These are phyloP conservation scores for Corymbia calophylla DNA, from an alignment of 441 rosid genomes.

Conservation along the genomic window DNA sequence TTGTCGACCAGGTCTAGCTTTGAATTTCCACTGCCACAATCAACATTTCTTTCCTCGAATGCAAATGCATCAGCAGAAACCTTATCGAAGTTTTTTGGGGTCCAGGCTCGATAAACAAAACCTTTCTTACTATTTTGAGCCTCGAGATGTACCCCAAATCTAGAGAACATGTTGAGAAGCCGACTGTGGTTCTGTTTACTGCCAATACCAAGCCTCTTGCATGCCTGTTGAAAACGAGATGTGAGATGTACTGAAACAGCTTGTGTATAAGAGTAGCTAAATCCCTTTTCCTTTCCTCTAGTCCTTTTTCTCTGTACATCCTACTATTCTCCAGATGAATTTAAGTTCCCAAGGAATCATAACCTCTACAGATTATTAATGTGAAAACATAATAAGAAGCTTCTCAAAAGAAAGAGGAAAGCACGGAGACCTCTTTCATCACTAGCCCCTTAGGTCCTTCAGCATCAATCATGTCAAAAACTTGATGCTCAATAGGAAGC, in stretches of 20 bases:
- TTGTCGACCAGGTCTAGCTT: conserved; percentile 23
- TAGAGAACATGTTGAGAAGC: conserved; percentile 52
- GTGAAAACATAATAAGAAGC: not conserved
- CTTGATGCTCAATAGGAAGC: conserved; percentile 85
- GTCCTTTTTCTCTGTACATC: not conserved
- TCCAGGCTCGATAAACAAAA: conserved; percentile 69
- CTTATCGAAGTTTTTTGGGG: conserved; percentile 42
- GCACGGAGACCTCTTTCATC: conserved; percentile 54
- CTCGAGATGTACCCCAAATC: conserved; percentile 70
- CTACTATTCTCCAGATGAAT: not conserved
- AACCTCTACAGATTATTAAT: not conserved
- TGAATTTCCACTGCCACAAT: conserved; percentile 18
- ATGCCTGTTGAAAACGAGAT: conserved; percentile 42
- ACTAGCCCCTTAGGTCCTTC: conserved; percentile 72
- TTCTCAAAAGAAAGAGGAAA: not conserved
- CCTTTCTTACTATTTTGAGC: conserved; percentile 67
- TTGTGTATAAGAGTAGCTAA: not conserved
- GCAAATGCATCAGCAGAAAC: conserved; percentile 36
- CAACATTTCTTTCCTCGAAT: conserved; percentile 23
- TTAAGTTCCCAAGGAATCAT: not conserved
- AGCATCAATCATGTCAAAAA: conserved; percentile 83
- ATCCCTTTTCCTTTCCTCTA: not conserved
- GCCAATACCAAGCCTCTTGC: conserved; percentile 76
- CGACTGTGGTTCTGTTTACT: conserved; percentile 78
- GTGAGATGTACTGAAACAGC: not conserved